Evolutionary conservation across 768 basidiomycete genomes (phyloP), one percentile per base, ranked within the genome.

Genomic region (Lactarius tabidus): DNA sequence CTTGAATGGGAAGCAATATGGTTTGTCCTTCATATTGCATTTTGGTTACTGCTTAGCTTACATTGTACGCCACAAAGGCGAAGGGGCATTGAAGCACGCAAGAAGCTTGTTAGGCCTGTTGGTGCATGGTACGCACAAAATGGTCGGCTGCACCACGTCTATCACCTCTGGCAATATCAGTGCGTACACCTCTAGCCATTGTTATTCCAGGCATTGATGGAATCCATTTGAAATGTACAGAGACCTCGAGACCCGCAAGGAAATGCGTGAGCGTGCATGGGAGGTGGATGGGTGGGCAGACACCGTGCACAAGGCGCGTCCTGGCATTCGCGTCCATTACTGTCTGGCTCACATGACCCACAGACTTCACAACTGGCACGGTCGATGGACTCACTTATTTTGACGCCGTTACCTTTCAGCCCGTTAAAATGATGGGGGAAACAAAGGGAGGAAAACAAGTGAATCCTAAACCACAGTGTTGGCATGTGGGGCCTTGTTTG

Each of bases 121-220:
- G 93, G 91, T 33, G 90, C 91, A n/a, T 94, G 92, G 91, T 95
- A 92, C 77, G 90, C 90, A 62, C 92, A 93, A 75, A 81, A 92
- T 55, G 92, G 92, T 59, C 83, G 89, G 56, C 79, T 93, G 60
- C 89, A 93, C 72, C 84, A 92, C 69, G 96, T 97, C 9, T 91
- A 98, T 74, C 96, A 98, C 77, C 84, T 98, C 78, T 98, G 96
- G 96, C 95, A 98, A 77, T 96, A 96, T 74, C 87, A 88, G 92
- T 93, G 71, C 74, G 74, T 65, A n/a, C 18, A 29, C 23, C 26
- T 41, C 45, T 31, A 38, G 54, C 33, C 38, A 7, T 10, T 38
- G 12, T 29, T 14, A 35, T 41, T 20, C 29, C n/a, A 18, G 12
- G 29, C 18, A 4, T 4, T 33, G 45, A 41, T 17, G 31, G 35